These are phyloP conservation scores for Misopates orontium DNA, from an alignment of 257 asterid species.

Conservation along the genomic window DNA sequence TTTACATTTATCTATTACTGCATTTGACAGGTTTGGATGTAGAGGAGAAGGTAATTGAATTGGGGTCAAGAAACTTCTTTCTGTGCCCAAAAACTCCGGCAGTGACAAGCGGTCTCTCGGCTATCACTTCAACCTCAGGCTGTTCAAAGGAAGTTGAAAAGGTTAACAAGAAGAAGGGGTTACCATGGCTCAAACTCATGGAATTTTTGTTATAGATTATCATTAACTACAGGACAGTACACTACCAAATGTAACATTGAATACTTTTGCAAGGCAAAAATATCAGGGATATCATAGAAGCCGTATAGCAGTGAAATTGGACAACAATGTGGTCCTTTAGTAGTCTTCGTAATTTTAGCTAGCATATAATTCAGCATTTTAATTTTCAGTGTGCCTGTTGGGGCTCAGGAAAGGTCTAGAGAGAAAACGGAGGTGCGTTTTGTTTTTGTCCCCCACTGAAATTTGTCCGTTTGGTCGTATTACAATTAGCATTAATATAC, in stretches of 20 bases:
- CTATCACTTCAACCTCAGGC: conserved; percentile 32
- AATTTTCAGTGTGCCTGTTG: too few species aligned
- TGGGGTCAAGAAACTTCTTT: conserved; percentile 89
- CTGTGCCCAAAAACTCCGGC: conserved; percentile 45
- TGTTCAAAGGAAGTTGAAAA: conserved; percentile 64
- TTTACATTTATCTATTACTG: background rate
- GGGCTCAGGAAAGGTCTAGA: too few species aligned
- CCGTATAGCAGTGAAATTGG: background rate
- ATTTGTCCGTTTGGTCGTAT: too few species aligned
- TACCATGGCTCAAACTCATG: conserved; percentile 65
- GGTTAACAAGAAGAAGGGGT: conserved; percentile 28
- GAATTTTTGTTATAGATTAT: conserved; percentile 49
- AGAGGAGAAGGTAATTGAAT: conserved; percentile 51
- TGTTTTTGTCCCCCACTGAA: too few species aligned
- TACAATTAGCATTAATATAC: too few species aligned
- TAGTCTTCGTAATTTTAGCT: background rate
- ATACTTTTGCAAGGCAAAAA: background rate
- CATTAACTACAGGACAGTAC: background rate
- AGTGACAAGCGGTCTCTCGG: conserved; percentile 18
- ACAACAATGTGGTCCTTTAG: background rate
- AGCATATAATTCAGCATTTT: background rate
- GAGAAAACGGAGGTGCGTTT: too few species aligned
- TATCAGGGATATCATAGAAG: background rate
- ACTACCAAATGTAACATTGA: background rate
- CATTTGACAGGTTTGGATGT: conserved; percentile 56